Evolutionary conservation across 169 alveolate species (phyloP).

Genomic region (Cytauxzoon felis): DNA sequence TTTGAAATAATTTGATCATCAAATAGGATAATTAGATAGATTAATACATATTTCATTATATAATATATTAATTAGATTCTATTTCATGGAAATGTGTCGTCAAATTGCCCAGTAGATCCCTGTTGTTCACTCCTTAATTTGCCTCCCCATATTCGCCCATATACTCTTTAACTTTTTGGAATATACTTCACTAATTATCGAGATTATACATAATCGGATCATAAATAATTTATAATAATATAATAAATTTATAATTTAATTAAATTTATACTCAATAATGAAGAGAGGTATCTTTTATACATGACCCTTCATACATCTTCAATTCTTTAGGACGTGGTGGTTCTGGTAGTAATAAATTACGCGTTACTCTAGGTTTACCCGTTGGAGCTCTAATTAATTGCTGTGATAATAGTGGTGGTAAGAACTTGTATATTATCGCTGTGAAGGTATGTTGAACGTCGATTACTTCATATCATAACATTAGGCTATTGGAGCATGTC

Average conservation of each 20-base stretch:
- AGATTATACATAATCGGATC: too few relatives aligned
- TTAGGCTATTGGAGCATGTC: slow-evolving; percentile 92
- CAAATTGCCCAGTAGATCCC: too few relatives aligned
- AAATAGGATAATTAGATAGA: too few relatives aligned
- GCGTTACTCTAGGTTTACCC: slow-evolving; percentile 92
- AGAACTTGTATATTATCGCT: slow-evolving; percentile 95
- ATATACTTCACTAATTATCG: too few relatives aligned
- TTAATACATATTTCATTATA: too few relatives aligned
- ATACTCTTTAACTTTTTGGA: too few relatives aligned
- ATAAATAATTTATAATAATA: neutral
- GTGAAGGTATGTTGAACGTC: slow-evolving; percentile 77
- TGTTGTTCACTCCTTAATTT: too few relatives aligned
- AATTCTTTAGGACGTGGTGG: slow-evolving; percentile 70
- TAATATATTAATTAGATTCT: too few relatives aligned
- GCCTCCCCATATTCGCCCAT: too few relatives aligned
- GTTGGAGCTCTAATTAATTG: slow-evolving; percentile 97
- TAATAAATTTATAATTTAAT: neutral
- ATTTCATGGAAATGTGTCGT: too few relatives aligned
- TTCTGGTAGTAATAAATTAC: slow-evolving; percentile 74
- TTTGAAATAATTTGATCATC: too few relatives aligned
- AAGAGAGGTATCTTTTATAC: slow-evolving; percentile 55
- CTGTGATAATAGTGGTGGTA: slow-evolving; percentile 99
- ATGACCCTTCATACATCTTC: neutral
- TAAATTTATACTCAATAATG: slow-evolving; percentile 21
- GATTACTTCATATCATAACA: neutral